Percentiles rank a stretch among this genome's conserved stretches.
These are phyloP conservation scores for Neurospora africana DNA, from an alignment of 495 filamentous ascomycete species.

Conservation along the genomic window DNA sequence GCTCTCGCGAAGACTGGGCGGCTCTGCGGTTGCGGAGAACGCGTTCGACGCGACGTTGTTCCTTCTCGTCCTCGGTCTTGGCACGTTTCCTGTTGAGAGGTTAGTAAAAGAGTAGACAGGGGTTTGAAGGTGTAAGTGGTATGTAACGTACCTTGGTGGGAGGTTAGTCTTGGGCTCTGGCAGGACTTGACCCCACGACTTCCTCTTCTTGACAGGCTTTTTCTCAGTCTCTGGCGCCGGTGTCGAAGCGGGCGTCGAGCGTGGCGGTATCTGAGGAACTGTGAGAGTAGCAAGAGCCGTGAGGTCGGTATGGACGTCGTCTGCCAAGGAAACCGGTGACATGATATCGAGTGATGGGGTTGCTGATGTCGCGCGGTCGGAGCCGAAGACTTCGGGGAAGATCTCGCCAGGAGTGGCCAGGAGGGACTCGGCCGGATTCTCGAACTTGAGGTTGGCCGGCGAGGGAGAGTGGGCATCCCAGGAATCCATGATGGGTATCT, in stretches of 20 bases:
- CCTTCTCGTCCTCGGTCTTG: constrained; percentile 98
- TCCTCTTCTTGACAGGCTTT: constrained; percentile 88
- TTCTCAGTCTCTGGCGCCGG: constrained; percentile 39
- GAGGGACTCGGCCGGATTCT: constrained; percentile 42
- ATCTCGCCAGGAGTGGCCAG: constrained; percentile 41
- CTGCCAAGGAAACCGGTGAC: constrained; percentile 32
- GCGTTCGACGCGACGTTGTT: constrained; percentile 93
- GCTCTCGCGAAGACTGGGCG: constrained; percentile 89
- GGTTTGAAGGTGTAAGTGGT: neutral
- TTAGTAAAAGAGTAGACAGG: constrained; percentile 7
- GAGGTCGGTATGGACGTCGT: constrained; percentile 18
- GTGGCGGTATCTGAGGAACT: neutral
- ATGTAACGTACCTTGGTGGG: constrained; percentile 68
- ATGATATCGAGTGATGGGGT: constrained; percentile 34
- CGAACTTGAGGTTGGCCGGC: constrained; percentile 34
- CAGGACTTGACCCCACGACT: constrained; percentile 97
- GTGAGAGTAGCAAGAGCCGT: constrained; percentile 11
- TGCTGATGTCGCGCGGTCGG: constrained; percentile 11
- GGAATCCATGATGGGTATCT: constrained; percentile 25
- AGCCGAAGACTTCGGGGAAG: constrained; percentile 40
- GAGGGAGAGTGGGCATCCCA: constrained; percentile 29
- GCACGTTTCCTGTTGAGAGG: constrained; percentile 66
- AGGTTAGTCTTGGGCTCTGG: constrained; percentile 95
- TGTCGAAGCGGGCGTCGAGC: constrained; percentile 11
- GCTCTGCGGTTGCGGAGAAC: constrained; percentile 92